Percentiles rank a stretch among this genome's conserved stretches.
Evolutionary conservation across 768 basidiomycete genomes (phyloP).

Genomic region (Pleurotus cornucopiae): DNA sequence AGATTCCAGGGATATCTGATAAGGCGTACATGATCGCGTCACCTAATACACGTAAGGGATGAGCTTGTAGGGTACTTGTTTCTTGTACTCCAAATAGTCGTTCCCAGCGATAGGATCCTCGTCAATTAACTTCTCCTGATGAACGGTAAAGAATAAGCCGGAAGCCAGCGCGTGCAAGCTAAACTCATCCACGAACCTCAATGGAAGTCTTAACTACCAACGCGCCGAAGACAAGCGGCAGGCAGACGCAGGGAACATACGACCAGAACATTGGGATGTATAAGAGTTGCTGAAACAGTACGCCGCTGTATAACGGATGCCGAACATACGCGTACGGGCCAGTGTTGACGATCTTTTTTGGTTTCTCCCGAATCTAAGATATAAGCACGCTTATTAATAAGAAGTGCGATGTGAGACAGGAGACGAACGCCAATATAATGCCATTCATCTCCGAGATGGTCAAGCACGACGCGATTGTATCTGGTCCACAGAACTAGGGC

Average conservation of each 20-base stretch:
- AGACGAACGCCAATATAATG: conserved; percentile 26
- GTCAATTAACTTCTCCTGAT: conserved; percentile 24
- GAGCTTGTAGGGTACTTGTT: conserved; percentile 20
- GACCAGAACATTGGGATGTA: conserved; percentile 28
- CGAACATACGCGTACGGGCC: conserved; percentile 33
- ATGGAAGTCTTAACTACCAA: conserved; percentile 28
- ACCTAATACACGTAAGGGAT: conserved; percentile 22
- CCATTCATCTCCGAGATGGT: conserved; percentile 22
- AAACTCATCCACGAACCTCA: conserved; percentile 19
- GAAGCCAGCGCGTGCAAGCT: background rate
- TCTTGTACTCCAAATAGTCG: conserved; percentile 26
- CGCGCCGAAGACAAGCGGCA: conserved; percentile 18
- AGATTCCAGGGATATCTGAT: too few species aligned
- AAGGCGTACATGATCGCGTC: too few species aligned
- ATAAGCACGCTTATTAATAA: background rate
- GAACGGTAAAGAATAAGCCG: background rate
- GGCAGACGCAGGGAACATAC: conserved; percentile 25
- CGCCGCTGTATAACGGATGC: conserved; percentile 27
- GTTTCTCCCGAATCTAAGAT: conserved; percentile 20
- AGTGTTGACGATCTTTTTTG: conserved; percentile 17
- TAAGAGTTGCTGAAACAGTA: conserved; percentile 20
- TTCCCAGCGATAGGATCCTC: conserved; percentile 16
- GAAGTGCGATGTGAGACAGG: background rate
- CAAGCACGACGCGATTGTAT: conserved; percentile 10
- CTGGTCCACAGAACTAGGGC: conserved; percentile 17